phyloP scores from a whole-genome alignment of 2,329 filamentous ascomycete species.

The Biscogniauxia marginata region DNA sequence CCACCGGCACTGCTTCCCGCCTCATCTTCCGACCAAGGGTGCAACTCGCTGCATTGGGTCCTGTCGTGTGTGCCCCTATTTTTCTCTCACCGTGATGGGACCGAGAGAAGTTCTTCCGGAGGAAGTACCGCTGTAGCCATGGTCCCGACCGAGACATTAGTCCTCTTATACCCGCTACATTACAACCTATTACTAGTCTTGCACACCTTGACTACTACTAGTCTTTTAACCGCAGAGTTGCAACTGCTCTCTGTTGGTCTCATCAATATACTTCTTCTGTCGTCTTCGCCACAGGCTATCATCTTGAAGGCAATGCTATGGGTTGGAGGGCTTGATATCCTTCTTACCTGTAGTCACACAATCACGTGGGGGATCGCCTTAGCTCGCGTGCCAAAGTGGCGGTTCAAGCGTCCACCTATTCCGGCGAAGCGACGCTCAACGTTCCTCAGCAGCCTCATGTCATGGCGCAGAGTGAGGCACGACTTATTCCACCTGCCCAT shows the following conservation, averaged over 20 bases:
- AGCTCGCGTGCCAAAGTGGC: slow-evolving; percentile 87
- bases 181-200: slow-evolving; percentile 72
- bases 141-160: slow-evolving; percentile 56
- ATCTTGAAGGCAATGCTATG: slow-evolving; percentile 85
- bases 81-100: slow-evolving; percentile 35
- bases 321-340: slow-evolving; percentile 74
- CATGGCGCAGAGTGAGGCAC: slow-evolving; percentile 48
- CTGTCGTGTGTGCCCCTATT: slow-evolving; percentile 69
- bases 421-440: slow-evolving; percentile 35
- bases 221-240: slow-evolving; percentile 80
- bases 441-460: slow-evolving; percentile 40
- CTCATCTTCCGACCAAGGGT: slow-evolving; percentile 52
- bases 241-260: slow-evolving; percentile 81
- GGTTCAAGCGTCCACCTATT: slow-evolving; percentile 62
- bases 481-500: slow-evolving; percentile 32
- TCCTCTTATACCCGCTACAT: slow-evolving; percentile 79
- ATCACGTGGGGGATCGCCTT: slow-evolving; percentile 82
- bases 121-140: background rate
- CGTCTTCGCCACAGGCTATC: slow-evolving; percentile 76
- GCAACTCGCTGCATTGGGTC: slow-evolving; percentile 74
- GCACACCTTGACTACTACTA: slow-evolving; percentile 82
- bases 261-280: slow-evolving; percentile 76
- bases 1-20: slow-evolving; percentile 72
- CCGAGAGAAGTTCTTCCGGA: slow-evolving; percentile 24
- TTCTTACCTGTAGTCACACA: slow-evolving; percentile 70